These are phyloP conservation scores for Plantago lanceolata DNA, from an alignment of 305 asterid species.

Conservation along the genomic window DNA sequence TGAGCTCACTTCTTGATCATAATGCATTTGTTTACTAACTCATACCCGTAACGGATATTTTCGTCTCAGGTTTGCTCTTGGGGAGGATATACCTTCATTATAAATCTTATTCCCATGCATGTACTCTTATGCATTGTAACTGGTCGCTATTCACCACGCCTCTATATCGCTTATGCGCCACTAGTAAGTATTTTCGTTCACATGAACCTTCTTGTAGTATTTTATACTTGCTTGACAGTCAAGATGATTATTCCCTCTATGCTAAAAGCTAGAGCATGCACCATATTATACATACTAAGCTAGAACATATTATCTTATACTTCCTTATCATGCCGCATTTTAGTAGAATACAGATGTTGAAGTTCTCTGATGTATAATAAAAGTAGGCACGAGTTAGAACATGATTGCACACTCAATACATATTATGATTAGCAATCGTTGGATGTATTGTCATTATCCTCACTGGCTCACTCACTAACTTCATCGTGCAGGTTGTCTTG, in stretches of 20 bases:
- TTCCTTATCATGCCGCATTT: too few relatives aligned
- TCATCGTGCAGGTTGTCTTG: slow-evolving; percentile 60
- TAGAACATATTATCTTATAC: too few relatives aligned
- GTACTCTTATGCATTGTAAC: slow-evolving; percentile 90
- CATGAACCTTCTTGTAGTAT: slow-evolving; percentile 9
- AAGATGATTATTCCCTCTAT: slow-evolving; percentile 1
- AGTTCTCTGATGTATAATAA: too few relatives aligned
- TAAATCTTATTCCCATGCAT: slow-evolving; percentile 98
- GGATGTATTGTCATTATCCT: slow-evolving; percentile 16
- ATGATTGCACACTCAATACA: slow-evolving; percentile 7
- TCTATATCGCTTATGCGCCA: slow-evolving; percentile 94
- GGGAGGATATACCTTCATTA: slow-evolving; percentile 99
- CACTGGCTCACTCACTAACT: slow-evolving; percentile 10
- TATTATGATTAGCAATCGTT: slow-evolving; percentile 3
- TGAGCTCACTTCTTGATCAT: slow-evolving; percentile 8
- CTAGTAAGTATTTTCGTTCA: slow-evolving; percentile 55
- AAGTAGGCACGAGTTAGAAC: too few relatives aligned
- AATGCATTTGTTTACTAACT: slow-evolving; percentile 18
- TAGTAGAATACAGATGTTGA: too few relatives aligned
- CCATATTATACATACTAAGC: too few relatives aligned
- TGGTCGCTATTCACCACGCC: slow-evolving; percentile 90
- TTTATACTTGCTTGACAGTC: slow-evolving; percentile 11
- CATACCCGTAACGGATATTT: slow-evolving; percentile 14
- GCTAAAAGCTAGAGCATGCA: slow-evolving; percentile 12
- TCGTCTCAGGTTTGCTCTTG: slow-evolving; percentile 88